These are phyloP conservation scores for Parietaria judaica DNA, from an alignment of 306 rosid genomes.

Conservation along the genomic window DNA sequence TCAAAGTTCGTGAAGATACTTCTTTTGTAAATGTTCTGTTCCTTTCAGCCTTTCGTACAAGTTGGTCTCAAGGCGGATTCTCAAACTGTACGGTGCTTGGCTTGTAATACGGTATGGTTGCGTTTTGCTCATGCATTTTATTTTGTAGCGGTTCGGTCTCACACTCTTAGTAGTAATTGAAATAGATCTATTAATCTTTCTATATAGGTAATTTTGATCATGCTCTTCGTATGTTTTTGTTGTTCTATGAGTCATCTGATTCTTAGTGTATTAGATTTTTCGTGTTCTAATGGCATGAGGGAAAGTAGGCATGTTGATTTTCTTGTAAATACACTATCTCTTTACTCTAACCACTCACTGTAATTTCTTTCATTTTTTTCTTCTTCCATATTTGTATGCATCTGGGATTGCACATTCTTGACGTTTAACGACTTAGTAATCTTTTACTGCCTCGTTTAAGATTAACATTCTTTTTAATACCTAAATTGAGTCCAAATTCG, in stretches of 20 bases:
- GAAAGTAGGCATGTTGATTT: neutral
- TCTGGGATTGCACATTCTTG: neutral
- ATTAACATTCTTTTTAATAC: neutral
- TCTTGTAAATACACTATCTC: neutral
- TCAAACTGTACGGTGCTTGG: slow-evolving; percentile 62
- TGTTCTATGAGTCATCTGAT: neutral
- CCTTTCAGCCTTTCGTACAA: slow-evolving; percentile 66
- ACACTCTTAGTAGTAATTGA: no score
- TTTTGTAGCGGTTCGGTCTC: no score
- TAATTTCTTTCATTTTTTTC: neutral
- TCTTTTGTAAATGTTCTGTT: slow-evolving; percentile 11
- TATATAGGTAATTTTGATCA: no score
- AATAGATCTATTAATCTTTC: no score
- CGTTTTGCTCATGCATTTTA: neutral
- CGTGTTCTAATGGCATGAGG: neutral
- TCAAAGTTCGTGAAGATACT: neutral
- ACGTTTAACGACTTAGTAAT: neutral
- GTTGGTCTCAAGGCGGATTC: slow-evolving; percentile 83
- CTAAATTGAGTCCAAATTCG: slow-evolving; percentile 2
- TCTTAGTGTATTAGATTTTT: neutral
- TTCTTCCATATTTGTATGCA: neutral
- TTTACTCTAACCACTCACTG: neutral
- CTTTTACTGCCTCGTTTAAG: neutral
- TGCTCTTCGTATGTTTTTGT: no score
- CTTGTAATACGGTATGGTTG: slow-evolving; percentile 71